Percentiles rank a stretch among this genome's conserved stretches.
Evolutionary conservation across 2,329 filamentous ascomycete genomes (phyloP).

Genomic region (Blastomyces parvus): DNA sequence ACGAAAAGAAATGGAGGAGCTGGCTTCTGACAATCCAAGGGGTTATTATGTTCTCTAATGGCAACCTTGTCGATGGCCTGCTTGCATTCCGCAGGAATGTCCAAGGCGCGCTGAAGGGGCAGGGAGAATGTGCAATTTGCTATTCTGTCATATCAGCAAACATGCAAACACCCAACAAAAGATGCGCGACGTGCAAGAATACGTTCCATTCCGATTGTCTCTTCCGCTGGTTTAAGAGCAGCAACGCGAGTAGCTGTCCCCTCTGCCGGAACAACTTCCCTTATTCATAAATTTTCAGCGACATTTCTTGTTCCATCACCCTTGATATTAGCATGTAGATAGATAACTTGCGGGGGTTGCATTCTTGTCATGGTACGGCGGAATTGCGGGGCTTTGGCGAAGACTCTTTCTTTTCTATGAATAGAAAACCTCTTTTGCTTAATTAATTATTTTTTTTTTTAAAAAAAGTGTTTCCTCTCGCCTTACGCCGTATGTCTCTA

Average conservation of each 20-base stretch:
- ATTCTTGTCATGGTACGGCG: background rate
- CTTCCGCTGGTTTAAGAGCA: slow-evolving; percentile 95
- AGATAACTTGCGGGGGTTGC: background rate
- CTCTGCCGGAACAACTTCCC: slow-evolving; percentile 83
- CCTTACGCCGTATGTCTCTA: background rate
- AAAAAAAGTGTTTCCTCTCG: background rate
- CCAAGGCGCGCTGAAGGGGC: slow-evolving; percentile 76
- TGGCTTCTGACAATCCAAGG: slow-evolving; percentile 86
- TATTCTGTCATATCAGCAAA: slow-evolving; percentile 88
- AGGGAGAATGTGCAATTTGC: slow-evolving; percentile 93
- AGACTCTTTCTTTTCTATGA: background rate
- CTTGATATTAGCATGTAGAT: background rate
- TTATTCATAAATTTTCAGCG: slow-evolving; percentile 38
- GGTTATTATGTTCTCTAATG: slow-evolving; percentile 87
- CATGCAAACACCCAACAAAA: slow-evolving; percentile 83
- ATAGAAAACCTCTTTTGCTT: background rate
- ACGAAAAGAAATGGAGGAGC: slow-evolving; percentile 82
- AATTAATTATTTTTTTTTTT: background rate
- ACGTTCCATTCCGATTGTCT: slow-evolving; percentile 82
- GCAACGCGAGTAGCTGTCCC: slow-evolving; percentile 83
- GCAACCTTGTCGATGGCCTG: slow-evolving; percentile 77
- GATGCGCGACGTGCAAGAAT: slow-evolving; percentile 86
- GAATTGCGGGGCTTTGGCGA: background rate
- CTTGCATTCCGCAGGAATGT: slow-evolving; percentile 80
- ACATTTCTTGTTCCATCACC: background rate